Conservation (phyloP, 176 grass and related monocot species). For the Elymus sibiricus region DNA sequence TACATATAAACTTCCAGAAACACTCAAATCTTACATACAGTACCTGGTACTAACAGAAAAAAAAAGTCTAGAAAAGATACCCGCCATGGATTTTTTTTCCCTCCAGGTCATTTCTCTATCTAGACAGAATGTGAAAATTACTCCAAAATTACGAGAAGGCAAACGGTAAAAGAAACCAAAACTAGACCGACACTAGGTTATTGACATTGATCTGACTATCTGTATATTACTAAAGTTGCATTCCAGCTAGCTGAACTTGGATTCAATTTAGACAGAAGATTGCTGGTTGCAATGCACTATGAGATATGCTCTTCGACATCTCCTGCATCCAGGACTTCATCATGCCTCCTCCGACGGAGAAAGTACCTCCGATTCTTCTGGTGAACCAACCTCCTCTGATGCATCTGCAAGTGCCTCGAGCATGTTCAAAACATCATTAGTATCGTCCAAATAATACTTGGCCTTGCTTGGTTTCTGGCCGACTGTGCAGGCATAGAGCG, state of each 20-base stretch:
- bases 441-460: conserved; percentile 63
- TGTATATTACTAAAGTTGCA: conserved; percentile 23
- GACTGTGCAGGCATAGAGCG: conserved; percentile 60
- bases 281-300: conserved; percentile 1
- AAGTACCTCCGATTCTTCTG: neutral
- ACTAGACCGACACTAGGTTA: conserved; percentile 29
- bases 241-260: neutral
- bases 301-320: conserved; percentile 12
- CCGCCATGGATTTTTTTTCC: conserved; percentile 5
- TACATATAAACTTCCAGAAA: conserved; percentile 12
- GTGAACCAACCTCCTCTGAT: conserved; percentile 26
- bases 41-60: conserved; percentile 17
- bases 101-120: conserved; percentile 20
- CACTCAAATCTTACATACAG: conserved; percentile 4
- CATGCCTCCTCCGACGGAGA: conserved; percentile 23
- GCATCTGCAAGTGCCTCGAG: conserved; percentile 61
- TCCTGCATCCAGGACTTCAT: conserved; percentile 8
- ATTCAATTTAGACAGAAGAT: conserved; percentile 17
- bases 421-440: conserved; percentile 56
- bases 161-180: conserved; percentile 13
- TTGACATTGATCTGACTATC: conserved; percentile 42
- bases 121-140: conserved; percentile 8
- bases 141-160: conserved; percentile 13
- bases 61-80: conserved; percentile 13
- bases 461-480: conserved; percentile 78